Base-by-base conservation (phyloP, 257 asterid genomes). In the Nicotiana otophora region DNA sequence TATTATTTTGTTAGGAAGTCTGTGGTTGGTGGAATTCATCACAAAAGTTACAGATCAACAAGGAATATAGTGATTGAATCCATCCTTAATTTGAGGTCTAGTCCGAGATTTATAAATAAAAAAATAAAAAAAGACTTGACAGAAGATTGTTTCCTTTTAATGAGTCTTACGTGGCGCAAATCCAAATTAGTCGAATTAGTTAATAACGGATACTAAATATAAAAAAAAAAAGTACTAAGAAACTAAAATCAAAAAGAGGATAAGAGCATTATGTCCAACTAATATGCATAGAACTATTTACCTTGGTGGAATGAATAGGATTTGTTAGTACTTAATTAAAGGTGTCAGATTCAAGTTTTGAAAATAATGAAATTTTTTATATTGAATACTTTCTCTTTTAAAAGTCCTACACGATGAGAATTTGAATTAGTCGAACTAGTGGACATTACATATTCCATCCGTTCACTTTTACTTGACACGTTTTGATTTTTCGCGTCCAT, bases 71-170 rank as follows among this genome's bases (percentile, higher is more conserved):
- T 42, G 12, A 42, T 9, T 42, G 1, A 42, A 42, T 42, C 1
- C 11, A 0, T 0, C 0, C 1, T 42, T 36, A 39, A 36, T n/a
- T 0, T 2, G 0, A 36, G 5, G 1, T 2, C 2, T 12, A 5
- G 20, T 4, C 2, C 11, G 4, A 42, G 19, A 17, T 11, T 20
- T 39, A 0, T 1, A 70, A 70, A 20, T n/a, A 39, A 3, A 5
- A n/a, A 1, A 39, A 39, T 8, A 42, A 42, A 39, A 39, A 42
- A 42, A 42, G 8, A 0, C 8, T 10, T 42, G 0, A 1, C 8
- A 42, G 11, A 42, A 42, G 10, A 3, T 42, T 42, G 51, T 42
- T 8, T 42, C 0, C 11, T 42, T 36, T 42, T 5, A n/a, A n/a
- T 39, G 23, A 39, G 2, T 5, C 0, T 0, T n/a, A n/a, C 10